Base-by-base conservation (phyloP, 106 monocot genomes). In the Dactylorhiza incarnata region DNA sequence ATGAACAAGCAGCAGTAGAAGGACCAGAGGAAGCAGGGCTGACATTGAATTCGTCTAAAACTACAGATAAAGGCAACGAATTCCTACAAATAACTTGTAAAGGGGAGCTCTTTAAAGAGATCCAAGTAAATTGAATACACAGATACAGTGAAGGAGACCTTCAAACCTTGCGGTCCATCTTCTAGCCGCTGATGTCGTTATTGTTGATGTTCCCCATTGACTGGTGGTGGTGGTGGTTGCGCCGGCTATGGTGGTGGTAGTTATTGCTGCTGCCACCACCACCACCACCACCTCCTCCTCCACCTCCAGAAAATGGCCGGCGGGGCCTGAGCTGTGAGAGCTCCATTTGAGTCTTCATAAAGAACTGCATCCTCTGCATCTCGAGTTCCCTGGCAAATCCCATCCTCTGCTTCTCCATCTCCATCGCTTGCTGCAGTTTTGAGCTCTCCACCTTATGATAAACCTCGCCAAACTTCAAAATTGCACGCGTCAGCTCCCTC, bases 401-500 rank as follows among this genome's bases (percentile, higher is more conserved):
- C 79, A 95, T 83, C 80, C 92, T 69, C 75, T 88, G 84, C 75
- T 82, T 80, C 85, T 95, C 95, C 77, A 89, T 77, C 84, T 93
- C 92, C 85, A 76, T 80, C 72, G 66, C 70, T 83, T 88, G 85
- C 82, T 77, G 76, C 83, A 85, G 54, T 84, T 85, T 95, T 24
- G 85, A 79, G 26, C 65, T 72, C 82, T 95, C 95, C 70, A 90
- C 85, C 74, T 79, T 78, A 83, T 95, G 88, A 74, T 95, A 95
- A 15, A 93, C 82, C 85, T 92, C 82, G 9, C 85, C 95, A n/a
- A 95, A 81, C 72, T 71, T 73, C 49, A 82, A 49, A 2, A 95
- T 82, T 9, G 90, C 88, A 72, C 49, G 54, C 4, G 82, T 82
- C 50, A 92, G 73, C 54, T 85, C 88, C 54, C 63, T 66, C 75